phyloP scores from a whole-genome alignment of 208 protist species.

The Trypanosoma avium region DNA sequence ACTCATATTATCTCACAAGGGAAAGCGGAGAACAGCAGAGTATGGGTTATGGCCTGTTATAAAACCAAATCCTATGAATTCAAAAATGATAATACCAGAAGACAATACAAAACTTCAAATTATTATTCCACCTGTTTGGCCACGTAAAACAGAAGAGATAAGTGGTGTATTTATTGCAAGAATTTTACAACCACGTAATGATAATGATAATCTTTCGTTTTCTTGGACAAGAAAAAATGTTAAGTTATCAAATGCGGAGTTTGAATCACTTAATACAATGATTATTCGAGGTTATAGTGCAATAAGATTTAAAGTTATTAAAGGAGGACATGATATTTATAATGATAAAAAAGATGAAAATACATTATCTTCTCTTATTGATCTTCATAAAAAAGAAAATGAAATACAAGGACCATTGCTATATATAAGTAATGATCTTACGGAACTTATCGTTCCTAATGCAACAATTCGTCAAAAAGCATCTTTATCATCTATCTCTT shows the following conservation, averaged over 20 bases:
- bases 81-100: background rate
- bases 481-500: constrained; percentile 1
- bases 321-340: no score
- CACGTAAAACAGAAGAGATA: background rate
- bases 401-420: constrained; percentile 1
- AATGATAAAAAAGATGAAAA: no score
- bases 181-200: background rate
- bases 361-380: background rate
- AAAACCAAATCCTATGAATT: constrained; percentile 12
- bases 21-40: constrained; percentile 26
- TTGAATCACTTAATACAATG: constrained; percentile 4
- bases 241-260: background rate
- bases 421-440: background rate
- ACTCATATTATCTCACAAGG: constrained; percentile 8
- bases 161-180: constrained; percentile 18
- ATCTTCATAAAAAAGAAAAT: background rate
- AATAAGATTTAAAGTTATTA: no score
- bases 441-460: background rate
- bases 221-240: constrained; percentile 16
- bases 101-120: background rate
- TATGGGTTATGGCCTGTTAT: constrained; percentile 17
- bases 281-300: constrained; percentile 27
- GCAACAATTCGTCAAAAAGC: background rate
- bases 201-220: background rate
- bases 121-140: constrained; percentile 21